These are phyloP conservation scores for Rhizopogon vinicolor DNA, from an alignment of 768 basidiomycete species.

Conservation along the genomic window DNA sequence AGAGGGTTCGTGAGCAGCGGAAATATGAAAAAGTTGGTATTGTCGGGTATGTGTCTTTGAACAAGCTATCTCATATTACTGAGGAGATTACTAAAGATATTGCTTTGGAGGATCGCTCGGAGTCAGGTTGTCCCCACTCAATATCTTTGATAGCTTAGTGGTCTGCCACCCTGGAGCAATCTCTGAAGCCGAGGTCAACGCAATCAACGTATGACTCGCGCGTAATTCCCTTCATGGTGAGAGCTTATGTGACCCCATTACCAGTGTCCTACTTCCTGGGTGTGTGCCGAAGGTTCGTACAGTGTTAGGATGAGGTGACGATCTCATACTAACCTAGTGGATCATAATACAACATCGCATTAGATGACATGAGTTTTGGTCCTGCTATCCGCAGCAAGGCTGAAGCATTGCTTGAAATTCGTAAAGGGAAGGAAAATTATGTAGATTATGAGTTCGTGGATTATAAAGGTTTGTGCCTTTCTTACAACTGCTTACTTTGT, in stretches of 20 bases:
- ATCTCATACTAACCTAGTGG: neutral
- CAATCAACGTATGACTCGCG: constrained; percentile 19
- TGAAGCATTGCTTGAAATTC: constrained; percentile 26
- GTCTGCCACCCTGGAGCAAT: constrained; percentile 37
- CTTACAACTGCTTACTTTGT: neutral
- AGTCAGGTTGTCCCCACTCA: constrained; percentile 22
- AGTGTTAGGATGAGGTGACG: neutral
- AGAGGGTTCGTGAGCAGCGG: constrained; percentile 31
- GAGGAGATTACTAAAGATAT: constrained; percentile 22
- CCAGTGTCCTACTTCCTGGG: constrained; percentile 28
- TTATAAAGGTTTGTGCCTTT: constrained; percentile 26
- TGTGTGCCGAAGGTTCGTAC: constrained; percentile 31
- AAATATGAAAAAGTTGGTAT: constrained; percentile 37
- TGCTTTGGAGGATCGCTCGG: constrained; percentile 33
- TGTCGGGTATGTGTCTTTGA: constrained; percentile 30
- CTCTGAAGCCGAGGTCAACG: constrained; percentile 27
- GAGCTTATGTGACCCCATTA: neutral
- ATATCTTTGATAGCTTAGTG: constrained; percentile 32
- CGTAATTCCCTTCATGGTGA: neutral
- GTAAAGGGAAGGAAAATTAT: constrained; percentile 21
- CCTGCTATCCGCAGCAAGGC: constrained; percentile 18
- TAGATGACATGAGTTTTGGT: constrained; percentile 32
- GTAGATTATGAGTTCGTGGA: constrained; percentile 32
- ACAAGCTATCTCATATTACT: neutral
- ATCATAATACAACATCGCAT: neutral